Evolutionary conservation across 2,329 filamentous ascomycete genomes (phyloP), one percentile per base, ranked within the genome.

Genomic region (Ophiosphaerella narmari): DNA sequence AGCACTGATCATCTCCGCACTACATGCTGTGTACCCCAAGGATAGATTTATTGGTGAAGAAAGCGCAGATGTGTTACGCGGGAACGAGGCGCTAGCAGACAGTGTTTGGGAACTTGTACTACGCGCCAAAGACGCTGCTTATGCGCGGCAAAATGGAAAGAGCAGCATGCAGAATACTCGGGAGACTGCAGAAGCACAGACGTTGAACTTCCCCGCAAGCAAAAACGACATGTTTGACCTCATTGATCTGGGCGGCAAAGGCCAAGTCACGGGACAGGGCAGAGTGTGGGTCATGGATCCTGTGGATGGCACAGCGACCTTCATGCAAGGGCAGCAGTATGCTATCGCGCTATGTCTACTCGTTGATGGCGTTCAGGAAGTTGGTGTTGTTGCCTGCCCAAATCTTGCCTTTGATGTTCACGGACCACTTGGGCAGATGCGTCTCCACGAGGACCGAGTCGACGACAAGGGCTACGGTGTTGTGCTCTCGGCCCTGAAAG

Each of bases 31-130:
- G 39, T 86, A 84, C 57, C 83, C 83, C 0, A 54, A 69, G 2
- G 84, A 86, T 58, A 63, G 65, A n/a, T 85, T 86, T 55, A 74
- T 87, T 35, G 84, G 83, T 48, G 84, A 87, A 68, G 85, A 87
- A 66, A 80, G 79, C 55, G 78, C 83, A 1, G 76, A 75, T 29
- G 77, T 77, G 35, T 73, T 87, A 41, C 77, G 83, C 38, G 51
- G 65, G 37, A 77, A 86, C 52, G 66, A 70, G 2, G 62, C 60
- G 4, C 74, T 87, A 4, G 74, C 78, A 23, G 70, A 78, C 9
- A 72, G 77, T n/a, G 83, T 86, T 5, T 85, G 81, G 78, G 74
- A 80, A 14, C 72, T 86, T 39, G 81, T 84, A 41, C 56, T 62
- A 63, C 64, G 60, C 14, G 64, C 66, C 18, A 57, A 63, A 49